phyloP scores from a whole-genome alignment of 257 asterid genomes.

The Nicotiana sylvestris region DNA sequence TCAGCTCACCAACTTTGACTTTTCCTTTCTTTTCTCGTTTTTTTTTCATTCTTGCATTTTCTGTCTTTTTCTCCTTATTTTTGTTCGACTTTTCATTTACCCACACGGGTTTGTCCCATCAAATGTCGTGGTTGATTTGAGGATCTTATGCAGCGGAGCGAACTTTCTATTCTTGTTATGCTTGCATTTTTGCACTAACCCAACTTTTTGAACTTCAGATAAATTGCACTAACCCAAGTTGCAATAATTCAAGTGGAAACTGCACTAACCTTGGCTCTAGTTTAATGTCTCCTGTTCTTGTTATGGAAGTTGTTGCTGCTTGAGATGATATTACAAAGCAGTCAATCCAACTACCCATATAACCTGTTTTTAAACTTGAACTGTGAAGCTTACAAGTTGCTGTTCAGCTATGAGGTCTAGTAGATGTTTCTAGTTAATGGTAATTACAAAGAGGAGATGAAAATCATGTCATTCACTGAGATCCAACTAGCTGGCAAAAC shows the following conservation, averaged over 20 bases:
- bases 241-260: background rate
- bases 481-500: background rate
- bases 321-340: background rate
- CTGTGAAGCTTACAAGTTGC: background rate
- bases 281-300: background rate
- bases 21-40: no score
- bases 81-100: no score
- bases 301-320: background rate
- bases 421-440: background rate
- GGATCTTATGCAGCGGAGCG: no score
- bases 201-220: background rate
- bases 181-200: no score
- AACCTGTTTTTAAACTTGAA: background rate
- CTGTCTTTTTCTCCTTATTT: no score
- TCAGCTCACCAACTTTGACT: no score
- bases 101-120: no score
- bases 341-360: background rate
- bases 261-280: background rate
- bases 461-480: background rate
- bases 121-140: no score
- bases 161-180: no score
- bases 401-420: background rate
- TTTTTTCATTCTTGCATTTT: no score
- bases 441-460: background rate
- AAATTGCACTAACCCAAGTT: background rate